Conservation (phyloP, 768 basidiomycete genomes). For the Hypsizygus marmoreus region DNA sequence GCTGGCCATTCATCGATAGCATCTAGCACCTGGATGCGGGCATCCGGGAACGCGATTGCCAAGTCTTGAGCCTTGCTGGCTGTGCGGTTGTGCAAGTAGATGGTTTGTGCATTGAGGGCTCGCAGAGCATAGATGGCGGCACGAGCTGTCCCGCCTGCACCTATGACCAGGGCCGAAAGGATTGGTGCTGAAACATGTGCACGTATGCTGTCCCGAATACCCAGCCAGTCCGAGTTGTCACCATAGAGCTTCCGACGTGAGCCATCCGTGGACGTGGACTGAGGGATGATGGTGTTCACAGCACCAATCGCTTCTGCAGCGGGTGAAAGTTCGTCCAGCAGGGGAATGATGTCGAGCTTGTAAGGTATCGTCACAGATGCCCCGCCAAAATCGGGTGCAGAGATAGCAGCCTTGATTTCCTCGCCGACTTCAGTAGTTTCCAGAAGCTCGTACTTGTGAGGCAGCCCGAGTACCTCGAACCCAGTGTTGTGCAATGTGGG, state of each 20-base stretch:
- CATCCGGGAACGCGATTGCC: slow-evolving; percentile 64
- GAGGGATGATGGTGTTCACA: slow-evolving; percentile 88
- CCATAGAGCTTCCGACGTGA: slow-evolving; percentile 62
- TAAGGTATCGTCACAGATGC: slow-evolving; percentile 96
- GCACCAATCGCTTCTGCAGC: slow-evolving; percentile 89
- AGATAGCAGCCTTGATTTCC: slow-evolving; percentile 63
- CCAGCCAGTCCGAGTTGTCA: slow-evolving; percentile 97
- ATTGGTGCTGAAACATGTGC: slow-evolving; percentile 42
- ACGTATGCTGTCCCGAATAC: slow-evolving; percentile 64
- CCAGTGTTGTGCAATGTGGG: slow-evolving; percentile 93
- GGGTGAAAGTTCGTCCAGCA: slow-evolving; percentile 77
- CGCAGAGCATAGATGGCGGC: slow-evolving; percentile 92
- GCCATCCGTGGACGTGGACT: slow-evolving; percentile 37
- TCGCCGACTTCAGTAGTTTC: slow-evolving; percentile 72
- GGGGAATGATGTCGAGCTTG: slow-evolving; percentile 87
- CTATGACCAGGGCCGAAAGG: slow-evolving; percentile 78
- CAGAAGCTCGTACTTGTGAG: slow-evolving; percentile 77
- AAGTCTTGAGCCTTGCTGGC: slow-evolving; percentile 69
- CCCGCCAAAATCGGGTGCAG: slow-evolving; percentile 80
- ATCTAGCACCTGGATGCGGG: slow-evolving; percentile 61
- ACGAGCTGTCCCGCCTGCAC: slow-evolving; percentile 92
- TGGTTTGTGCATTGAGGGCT: slow-evolving; percentile 59
- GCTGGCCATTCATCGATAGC: slow-evolving; percentile 55
- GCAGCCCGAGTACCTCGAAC: slow-evolving; percentile 79
- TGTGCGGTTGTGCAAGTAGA: slow-evolving; percentile 92